These are phyloP conservation scores for Bipolaris cookei DNA, from an alignment of 2,329 filamentous ascomycete species.

Conservation along the genomic window DNA sequence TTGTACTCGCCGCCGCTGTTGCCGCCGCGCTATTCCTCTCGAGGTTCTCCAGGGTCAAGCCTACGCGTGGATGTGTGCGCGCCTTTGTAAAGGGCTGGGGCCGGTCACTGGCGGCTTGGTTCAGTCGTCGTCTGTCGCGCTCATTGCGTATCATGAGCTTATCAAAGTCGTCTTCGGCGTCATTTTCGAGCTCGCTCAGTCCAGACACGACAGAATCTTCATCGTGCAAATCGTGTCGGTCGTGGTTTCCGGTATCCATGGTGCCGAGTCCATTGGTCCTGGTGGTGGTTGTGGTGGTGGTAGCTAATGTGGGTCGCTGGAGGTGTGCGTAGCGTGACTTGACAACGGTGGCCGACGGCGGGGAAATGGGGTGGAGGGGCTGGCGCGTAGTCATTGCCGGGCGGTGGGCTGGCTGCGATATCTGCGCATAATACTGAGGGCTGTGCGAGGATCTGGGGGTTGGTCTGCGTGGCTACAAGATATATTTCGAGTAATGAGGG, in stretches of 20 bases:
- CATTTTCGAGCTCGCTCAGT: conserved; percentile 51
- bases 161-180: conserved; percentile 54
- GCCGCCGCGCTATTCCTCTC: conserved; percentile 44
- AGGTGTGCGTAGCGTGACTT: conserved; percentile 35
- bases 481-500: conserved; percentile 7
- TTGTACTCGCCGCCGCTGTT: conserved; percentile 18
- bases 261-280: conserved; percentile 26
- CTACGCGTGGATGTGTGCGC: conserved; percentile 48
- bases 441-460: not conserved
- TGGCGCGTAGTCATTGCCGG: conserved; percentile 45
- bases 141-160: conserved; percentile 53
- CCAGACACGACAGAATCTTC: conserved; percentile 38
- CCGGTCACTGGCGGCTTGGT: conserved; percentile 43
- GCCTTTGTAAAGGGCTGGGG: conserved; percentile 53
- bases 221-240: conserved; percentile 32
- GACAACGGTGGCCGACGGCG: conserved; percentile 35
- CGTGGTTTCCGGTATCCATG: conserved; percentile 30
- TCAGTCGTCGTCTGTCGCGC: conserved; percentile 52
- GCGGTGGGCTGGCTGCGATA: conserved; percentile 8
- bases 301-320: conserved; percentile 15
- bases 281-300: conserved; percentile 14
- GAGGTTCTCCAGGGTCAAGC: conserved; percentile 53
- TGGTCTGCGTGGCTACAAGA: conserved; percentile 4
- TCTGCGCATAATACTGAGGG: conserved; percentile 25
- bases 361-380: conserved; percentile 42